Percentiles rank a stretch among this genome's conserved stretches.
phyloP scores from a whole-genome alignment of 441 rosid species.

The Adansonia grandidieri region DNA sequence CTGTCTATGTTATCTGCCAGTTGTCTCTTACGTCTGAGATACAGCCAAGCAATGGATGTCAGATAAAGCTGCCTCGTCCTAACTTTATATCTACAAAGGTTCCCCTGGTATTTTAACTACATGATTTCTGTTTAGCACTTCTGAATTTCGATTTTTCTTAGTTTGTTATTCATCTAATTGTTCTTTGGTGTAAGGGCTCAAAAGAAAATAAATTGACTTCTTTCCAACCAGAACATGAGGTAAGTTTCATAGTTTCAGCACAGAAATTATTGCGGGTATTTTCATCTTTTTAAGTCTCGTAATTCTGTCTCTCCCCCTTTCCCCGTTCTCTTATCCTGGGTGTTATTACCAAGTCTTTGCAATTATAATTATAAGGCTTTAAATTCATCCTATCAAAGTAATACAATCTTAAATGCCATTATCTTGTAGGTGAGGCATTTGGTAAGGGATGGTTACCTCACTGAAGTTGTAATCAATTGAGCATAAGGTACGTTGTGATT shows the following conservation, averaged over 20 bases:
- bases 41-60: conserved; percentile 55
- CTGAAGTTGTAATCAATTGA: conserved; percentile 40
- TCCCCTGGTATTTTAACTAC: conserved; percentile 27
- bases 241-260: conserved; percentile 32
- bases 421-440: conserved; percentile 41
- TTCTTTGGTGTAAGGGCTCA: conserved; percentile 65
- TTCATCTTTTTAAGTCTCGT: background rate
- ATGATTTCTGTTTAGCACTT: conserved; percentile 16
- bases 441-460: conserved; percentile 30
- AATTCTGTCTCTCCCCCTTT: background rate
- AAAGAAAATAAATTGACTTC: conserved; percentile 81
- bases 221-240: conserved; percentile 69
- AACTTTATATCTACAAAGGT: conserved; percentile 57
- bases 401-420: conserved; percentile 7
- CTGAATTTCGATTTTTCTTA: conserved; percentile 25
- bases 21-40: conserved; percentile 65
- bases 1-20: conserved; percentile 37
- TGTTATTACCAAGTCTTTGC: background rate
- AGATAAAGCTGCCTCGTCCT: conserved; percentile 44
- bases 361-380: background rate
- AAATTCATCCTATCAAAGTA: background rate
- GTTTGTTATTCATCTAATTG: conserved; percentile 39
- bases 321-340: background rate
- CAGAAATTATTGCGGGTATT: background rate
- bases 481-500: background rate